Evolutionary conservation across 805 yeast species (phyloP).

Genomic region (Pichia paraexigua): DNA sequence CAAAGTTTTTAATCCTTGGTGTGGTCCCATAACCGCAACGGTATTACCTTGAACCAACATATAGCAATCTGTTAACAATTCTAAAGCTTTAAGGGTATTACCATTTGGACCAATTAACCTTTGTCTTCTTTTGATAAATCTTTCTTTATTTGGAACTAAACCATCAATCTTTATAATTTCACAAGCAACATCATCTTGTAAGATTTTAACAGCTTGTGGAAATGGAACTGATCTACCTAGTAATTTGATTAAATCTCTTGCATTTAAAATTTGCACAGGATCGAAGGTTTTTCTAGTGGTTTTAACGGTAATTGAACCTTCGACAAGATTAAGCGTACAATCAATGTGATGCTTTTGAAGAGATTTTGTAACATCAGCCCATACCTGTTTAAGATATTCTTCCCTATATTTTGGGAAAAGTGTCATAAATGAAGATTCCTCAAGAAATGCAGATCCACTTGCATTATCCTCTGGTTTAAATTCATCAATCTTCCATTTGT

Average conservation of each 20-base stretch:
- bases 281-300: slow-evolving; percentile 94
- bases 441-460: slow-evolving; percentile 84
- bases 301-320: slow-evolving; percentile 95
- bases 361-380: slow-evolving; percentile 88
- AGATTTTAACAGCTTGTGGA: slow-evolving; percentile 88
- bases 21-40: slow-evolving; percentile 95
- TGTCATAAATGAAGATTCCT: slow-evolving; percentile 91
- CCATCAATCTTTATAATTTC: slow-evolving; percentile 94
- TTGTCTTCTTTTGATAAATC: slow-evolving; percentile 93
- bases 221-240: slow-evolving; percentile 94
- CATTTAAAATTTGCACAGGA: slow-evolving; percentile 88
- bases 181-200: slow-evolving; percentile 90
- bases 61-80: slow-evolving; percentile 90
- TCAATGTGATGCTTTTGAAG: slow-evolving; percentile 66
- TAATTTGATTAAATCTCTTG: slow-evolving; percentile 88
- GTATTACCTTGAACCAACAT: slow-evolving; percentile 96
- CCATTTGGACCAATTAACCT: slow-evolving; percentile 96
- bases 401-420: slow-evolving; percentile 96
- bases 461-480: slow-evolving; percentile 85
- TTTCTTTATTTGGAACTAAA: slow-evolving; percentile 80
- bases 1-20: slow-evolving; percentile 82
- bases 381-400: slow-evolving; percentile 73
- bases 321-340: slow-evolving; percentile 85
- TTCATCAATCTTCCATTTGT: slow-evolving; percentile 85
- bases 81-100: slow-evolving; percentile 91